Percentiles rank a stretch among this genome's conserved stretches.
Evolutionary conservation across 345 rosid genomes (phyloP).

Genomic region (Excoecaria agallocha): DNA sequence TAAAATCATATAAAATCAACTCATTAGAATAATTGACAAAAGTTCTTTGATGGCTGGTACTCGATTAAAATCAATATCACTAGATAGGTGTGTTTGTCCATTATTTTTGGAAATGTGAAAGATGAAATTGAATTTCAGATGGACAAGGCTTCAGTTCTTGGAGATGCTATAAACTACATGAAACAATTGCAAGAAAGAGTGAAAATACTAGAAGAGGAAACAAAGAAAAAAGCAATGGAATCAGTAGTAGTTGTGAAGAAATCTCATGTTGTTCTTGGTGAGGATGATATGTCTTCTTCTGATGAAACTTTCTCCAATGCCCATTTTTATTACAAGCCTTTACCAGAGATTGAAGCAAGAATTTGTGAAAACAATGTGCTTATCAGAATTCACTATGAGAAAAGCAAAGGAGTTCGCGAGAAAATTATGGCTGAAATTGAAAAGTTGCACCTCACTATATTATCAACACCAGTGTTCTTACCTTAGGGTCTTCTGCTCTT

Average conservation of each 20-base stretch:
- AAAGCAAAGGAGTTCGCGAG: no score
- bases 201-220: constrained; percentile 48
- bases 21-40: no score
- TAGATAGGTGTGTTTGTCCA: no score
- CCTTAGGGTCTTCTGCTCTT: constrained; percentile 62
- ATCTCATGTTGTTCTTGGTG: constrained; percentile 39
- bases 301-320: constrained; percentile 35
- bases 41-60: no score
- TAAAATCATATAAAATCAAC: no score
- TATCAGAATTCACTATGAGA: no score
- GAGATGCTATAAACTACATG: constrained; percentile 61
- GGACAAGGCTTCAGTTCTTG: no score
- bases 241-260: constrained; percentile 54
- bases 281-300: constrained; percentile 39
- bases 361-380: no score
- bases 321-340: constrained; percentile 23
- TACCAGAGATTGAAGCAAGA: no score
- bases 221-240: constrained; percentile 50
- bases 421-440: constrained; percentile 51
- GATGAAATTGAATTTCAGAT: no score
- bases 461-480: constrained; percentile 50
- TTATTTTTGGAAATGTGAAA: no score
- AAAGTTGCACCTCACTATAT: constrained; percentile 44
- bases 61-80: no score
- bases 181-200: constrained; percentile 68